Percentiles rank a stretch among this genome's conserved stretches.
Evolutionary conservation across 345 rosid genomes (phyloP).

Genomic region (Melaleuca quinquenervia): DNA sequence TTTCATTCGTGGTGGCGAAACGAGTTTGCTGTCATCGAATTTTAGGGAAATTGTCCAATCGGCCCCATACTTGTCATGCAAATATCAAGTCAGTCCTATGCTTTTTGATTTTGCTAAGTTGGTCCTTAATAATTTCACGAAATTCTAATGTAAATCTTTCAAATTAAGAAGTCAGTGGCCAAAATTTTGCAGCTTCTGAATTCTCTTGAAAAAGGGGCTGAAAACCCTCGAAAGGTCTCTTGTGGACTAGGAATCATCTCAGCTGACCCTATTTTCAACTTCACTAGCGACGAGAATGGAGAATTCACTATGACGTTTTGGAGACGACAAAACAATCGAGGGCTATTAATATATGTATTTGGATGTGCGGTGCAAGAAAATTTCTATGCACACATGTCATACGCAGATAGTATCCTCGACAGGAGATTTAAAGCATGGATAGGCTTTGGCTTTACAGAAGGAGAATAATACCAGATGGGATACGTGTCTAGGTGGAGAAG

Average conservation of each 20-base stretch:
- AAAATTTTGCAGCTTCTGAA: not conserved
- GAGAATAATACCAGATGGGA: not conserved
- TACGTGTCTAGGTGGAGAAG: not conserved
- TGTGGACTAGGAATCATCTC: not conserved
- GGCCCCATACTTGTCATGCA: rapidly evolving
- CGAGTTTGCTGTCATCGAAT: not conserved
- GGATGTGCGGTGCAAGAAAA: not conserved
- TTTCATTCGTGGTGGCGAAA: not conserved
- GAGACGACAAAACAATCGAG: not conserved
- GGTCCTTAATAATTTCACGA: not conserved
- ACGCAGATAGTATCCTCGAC: not conserved
- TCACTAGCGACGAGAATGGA: not conserved
- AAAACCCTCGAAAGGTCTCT: not conserved
- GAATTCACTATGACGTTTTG: not conserved
- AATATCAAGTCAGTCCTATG: not conserved
- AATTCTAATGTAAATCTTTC: not conserved
- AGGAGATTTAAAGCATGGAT: not conserved
- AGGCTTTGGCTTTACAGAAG: not conserved
- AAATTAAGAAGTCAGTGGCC: not conserved
- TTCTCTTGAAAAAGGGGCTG: not conserved
- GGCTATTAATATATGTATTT: not conserved
- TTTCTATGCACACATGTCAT: not conserved
- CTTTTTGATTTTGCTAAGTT: not conserved
- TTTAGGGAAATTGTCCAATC: not conserved
- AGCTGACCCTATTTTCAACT: not conserved